A percentile compares a stretch with the other conserved stretches of the same genome.
phyloP scores from a whole-genome alignment of 2,329 filamentous ascomycete species.

The Exophiala spinifera region DNA sequence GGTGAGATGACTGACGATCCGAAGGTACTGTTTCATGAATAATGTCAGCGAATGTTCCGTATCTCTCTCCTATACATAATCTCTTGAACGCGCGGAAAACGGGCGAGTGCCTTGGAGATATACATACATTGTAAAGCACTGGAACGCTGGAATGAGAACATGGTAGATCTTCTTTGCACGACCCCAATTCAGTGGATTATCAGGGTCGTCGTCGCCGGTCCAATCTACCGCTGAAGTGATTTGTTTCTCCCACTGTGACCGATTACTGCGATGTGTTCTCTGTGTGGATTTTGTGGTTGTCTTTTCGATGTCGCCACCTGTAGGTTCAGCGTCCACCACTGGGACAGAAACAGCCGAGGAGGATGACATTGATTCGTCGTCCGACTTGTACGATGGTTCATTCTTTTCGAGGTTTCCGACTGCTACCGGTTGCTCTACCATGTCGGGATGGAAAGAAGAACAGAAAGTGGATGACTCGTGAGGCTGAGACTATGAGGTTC shows the following conservation, averaged over 20 bases:
- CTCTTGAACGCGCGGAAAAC: too few relatives aligned
- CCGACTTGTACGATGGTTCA: conserved; percentile 4
- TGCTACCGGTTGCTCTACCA: conserved; percentile 3
- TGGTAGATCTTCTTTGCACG: conserved; percentile 41
- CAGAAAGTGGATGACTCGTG: not conserved
- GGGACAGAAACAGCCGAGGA: conserved; percentile 4
- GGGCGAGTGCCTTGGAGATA: not conserved
- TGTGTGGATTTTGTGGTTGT: conserved; percentile 10
- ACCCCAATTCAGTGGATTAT: conserved; percentile 61
- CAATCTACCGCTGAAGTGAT: conserved; percentile 43
- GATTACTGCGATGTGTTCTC: conserved; percentile 7
- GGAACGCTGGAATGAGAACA: conserved; percentile 21
- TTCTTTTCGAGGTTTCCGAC: conserved; percentile 9
- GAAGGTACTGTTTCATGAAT: conserved; percentile 25
- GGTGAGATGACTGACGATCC: conserved; percentile 37
- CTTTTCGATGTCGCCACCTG: conserved; percentile 19
- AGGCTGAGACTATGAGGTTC: not conserved
- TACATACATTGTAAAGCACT: conserved; percentile 25
- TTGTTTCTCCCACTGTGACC: not conserved
- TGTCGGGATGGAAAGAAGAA: not conserved
- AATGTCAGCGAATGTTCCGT: conserved; percentile 10
- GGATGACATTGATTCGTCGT: conserved; percentile 8
- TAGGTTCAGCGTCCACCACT: not conserved
- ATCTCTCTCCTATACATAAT: too few relatives aligned
- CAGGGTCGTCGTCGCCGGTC: conserved; percentile 57